Conservation (phyloP, 2,329 filamentous ascomycete genomes). For the Fusarium sp. region DNA sequence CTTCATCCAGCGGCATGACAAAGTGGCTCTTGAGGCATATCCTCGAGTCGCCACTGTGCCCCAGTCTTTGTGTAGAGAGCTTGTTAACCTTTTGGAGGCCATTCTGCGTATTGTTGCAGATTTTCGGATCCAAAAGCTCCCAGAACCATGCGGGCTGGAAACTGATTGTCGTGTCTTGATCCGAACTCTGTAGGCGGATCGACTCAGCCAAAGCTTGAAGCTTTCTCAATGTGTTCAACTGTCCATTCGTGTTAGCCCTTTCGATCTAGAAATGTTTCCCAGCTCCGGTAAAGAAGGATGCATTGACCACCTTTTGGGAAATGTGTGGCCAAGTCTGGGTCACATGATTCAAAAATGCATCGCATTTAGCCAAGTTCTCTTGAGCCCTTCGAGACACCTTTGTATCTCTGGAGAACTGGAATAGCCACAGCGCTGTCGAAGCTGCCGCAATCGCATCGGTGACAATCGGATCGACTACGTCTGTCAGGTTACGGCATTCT, state of each 20-base stretch:
- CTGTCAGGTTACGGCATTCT: neutral
- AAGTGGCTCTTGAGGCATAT: neutral
- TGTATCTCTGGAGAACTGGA: slow-evolving; percentile 8
- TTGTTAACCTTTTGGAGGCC: neutral
- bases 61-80: neutral
- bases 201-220: neutral
- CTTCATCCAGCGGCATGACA: neutral
- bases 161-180: neutral
- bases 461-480: slow-evolving; percentile 1
- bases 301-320: slow-evolving; percentile 12
- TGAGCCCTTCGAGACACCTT: slow-evolving; percentile 11
- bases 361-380: slow-evolving; percentile 1
- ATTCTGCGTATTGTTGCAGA: neutral
- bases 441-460: slow-evolving; percentile 15
- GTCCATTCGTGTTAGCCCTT: neutral
- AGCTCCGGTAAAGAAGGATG: neutral
- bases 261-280: neutral
- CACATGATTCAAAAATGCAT: neutral
- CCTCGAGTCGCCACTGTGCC: neutral
- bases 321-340: slow-evolving; percentile 19
- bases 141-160: neutral
- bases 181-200: neutral
- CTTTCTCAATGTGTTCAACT: neutral
- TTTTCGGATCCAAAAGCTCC: neutral
- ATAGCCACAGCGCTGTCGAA: slow-evolving; percentile 24